These are phyloP conservation scores for Salix brachista DNA, from an alignment of 345 rosid genomes.

Conservation along the genomic window DNA sequence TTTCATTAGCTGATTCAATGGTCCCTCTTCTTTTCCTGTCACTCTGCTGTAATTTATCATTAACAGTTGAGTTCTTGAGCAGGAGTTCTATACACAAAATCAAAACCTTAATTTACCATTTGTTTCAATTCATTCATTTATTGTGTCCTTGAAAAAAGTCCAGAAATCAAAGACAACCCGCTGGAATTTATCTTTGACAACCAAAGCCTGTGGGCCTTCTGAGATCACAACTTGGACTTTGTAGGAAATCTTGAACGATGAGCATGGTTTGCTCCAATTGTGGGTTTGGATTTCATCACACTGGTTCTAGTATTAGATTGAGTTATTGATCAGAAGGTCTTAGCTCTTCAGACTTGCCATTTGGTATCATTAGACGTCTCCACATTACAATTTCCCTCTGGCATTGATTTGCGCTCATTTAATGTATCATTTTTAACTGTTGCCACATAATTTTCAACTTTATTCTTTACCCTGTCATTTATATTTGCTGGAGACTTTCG, in stretches of 20 bases:
- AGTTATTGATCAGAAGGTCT: not conserved
- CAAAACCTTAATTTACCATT: no score
- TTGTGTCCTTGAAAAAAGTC: no score
- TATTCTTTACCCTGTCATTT: not conserved
- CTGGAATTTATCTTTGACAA: not conserved
- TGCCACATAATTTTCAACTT: not conserved
- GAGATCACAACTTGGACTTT: not conserved
- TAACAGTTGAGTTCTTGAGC: no score
- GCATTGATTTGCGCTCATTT: not conserved
- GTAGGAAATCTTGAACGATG: not conserved
- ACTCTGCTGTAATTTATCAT: no score
- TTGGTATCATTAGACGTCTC: not conserved
- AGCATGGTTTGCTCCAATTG: not conserved
- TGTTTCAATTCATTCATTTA: no score
- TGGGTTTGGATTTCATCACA: not conserved
- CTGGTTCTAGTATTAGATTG: not conserved
- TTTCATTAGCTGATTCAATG: no score
- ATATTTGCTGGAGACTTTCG: not conserved
- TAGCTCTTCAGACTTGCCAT: not conserved
- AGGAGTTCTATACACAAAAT: no score
- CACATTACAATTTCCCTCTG: not conserved
- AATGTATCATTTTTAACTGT: no score
- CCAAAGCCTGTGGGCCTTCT: not conserved
- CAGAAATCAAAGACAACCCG: not conserved
- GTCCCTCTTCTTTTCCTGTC: no score